Base-by-base conservation (phyloP, 257 asterid genomes). In the Gentiana straminea region DNA sequence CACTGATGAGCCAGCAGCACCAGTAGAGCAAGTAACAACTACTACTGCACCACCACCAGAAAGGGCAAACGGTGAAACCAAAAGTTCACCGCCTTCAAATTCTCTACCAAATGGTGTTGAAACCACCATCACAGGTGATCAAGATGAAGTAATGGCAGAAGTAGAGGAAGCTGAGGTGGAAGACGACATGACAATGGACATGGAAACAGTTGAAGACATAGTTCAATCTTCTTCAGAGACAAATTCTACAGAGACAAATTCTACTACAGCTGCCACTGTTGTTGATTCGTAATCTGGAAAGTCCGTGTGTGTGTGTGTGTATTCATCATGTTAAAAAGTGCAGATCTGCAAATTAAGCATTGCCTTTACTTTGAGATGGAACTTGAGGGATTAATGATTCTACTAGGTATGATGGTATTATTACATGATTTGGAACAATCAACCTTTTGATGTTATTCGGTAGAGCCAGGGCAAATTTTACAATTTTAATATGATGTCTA, bases 131-230 rank as follows among this genome's bases (percentile, higher is more conserved):
- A 61, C 64, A 24, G 81, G 72, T 50, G 86, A 83, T 67, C 70
- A 66, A 35, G 97, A 89, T 75, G 97, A 81, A 73, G 70, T 89
- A 71, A 89, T 89, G 95, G 66, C 80, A 0, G 97, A 89, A 62
- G 97, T 78, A 24, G 86, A 79, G 63, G 91, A 79, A 69, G 62
- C 81, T 2, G 88, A 72, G 63, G 80, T 47, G 36, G 77, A 72
- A 33, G 92, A 80, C 59, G 80, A 72, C 55, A 81, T 71, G 76
- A 69, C 86, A 7, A 72, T 81, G 35, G 86, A 81, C 76, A 75
- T 83, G 80, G 92, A 83, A 64, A 79, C 83, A n/a, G 59, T 68
- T 11, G 92, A 86, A 60, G 86, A 77, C 58, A 66, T 67, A 9
- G 80, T 75, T 52, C 61, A 73, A 70, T 67, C 87, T 61, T 41